Conservation (phyloP, 2,329 filamentous ascomycete genomes). For the Didymella glomerata region DNA sequence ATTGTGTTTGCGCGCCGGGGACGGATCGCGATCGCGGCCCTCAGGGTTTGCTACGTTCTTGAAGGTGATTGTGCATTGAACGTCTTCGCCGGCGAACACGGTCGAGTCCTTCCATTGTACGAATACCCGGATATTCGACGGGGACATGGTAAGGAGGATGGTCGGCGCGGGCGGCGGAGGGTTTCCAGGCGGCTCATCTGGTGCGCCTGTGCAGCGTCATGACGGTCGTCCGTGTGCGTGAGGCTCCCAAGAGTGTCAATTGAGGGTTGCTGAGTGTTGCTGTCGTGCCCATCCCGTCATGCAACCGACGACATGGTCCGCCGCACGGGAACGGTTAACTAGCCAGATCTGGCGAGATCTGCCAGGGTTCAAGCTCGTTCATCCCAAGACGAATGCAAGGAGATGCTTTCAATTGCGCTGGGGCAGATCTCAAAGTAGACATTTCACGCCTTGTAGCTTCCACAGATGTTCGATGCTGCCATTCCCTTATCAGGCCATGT, state of each 20-base stretch:
- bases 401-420: background rate
- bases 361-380: conserved; percentile 21
- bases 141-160: conserved; percentile 45
- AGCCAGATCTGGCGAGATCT: conserved; percentile 9
- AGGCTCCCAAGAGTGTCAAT: conserved; percentile 13
- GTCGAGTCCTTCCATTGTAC: conserved; percentile 94
- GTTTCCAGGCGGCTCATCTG: conserved; percentile 44
- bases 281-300: conserved; percentile 17
- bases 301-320: conserved; percentile 23
- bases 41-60: conserved; percentile 76
- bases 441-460: background rate
- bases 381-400: background rate
- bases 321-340: conserved; percentile 14
- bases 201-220: conserved; percentile 39
- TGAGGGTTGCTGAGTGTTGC: conserved; percentile 17
- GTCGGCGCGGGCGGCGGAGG: conserved; percentile 38
- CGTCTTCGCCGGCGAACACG: conserved; percentile 94
- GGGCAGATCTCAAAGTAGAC: background rate
- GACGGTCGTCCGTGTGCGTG: conserved; percentile 29
- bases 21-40: conserved; percentile 45
- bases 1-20: conserved; percentile 45
- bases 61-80: conserved; percentile 96
- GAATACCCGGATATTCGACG: conserved; percentile 85
- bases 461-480: background rate
- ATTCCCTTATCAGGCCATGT: background rate